Conservation (phyloP, 2,329 filamentous ascomycete species). For the Hirsutella minnesotensis region DNA sequence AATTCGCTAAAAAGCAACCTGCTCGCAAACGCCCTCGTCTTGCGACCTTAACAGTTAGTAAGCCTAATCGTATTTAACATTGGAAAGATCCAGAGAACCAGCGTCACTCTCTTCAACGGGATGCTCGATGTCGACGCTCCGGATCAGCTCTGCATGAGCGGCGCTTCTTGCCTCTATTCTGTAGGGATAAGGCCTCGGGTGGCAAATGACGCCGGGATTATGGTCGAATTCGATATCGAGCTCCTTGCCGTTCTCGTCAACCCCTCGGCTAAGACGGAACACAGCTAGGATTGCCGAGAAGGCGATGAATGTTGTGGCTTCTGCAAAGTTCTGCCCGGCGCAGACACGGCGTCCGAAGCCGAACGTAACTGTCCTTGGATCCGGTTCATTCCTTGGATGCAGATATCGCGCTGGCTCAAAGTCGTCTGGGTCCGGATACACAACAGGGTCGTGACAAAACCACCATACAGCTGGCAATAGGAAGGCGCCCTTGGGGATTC, state of each 20-base stretch:
- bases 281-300: slow-evolving; percentile 28
- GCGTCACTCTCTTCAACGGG: slow-evolving; percentile 2
- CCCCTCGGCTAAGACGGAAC: slow-evolving; percentile 12
- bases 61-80: background rate
- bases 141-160: background rate
- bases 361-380: slow-evolving; percentile 15
- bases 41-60: too few relatives aligned
- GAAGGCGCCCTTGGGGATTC: slow-evolving; percentile 15
- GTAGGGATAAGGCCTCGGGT: background rate
- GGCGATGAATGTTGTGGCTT: slow-evolving; percentile 17
- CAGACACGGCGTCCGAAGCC: slow-evolving; percentile 25
- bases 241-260: slow-evolving; percentile 21
- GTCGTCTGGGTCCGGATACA: slow-evolving; percentile 35
- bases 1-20: too few relatives aligned
- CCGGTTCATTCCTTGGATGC: slow-evolving; percentile 13
- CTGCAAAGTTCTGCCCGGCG: slow-evolving; percentile 19
- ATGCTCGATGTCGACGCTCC: slow-evolving; percentile 1
- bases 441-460: slow-evolving; percentile 52
- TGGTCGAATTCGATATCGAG: slow-evolving; percentile 13
- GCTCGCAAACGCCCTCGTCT: too few relatives aligned
- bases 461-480: slow-evolving; percentile 15
- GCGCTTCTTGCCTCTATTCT: background rate
- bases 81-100: background rate
- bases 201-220: slow-evolving; percentile 1
- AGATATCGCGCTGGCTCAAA: slow-evolving; percentile 24